These are phyloP conservation scores for Leucosporidium scottii DNA, from an alignment of 768 basidiomycete species.

Conservation along the genomic window DNA sequence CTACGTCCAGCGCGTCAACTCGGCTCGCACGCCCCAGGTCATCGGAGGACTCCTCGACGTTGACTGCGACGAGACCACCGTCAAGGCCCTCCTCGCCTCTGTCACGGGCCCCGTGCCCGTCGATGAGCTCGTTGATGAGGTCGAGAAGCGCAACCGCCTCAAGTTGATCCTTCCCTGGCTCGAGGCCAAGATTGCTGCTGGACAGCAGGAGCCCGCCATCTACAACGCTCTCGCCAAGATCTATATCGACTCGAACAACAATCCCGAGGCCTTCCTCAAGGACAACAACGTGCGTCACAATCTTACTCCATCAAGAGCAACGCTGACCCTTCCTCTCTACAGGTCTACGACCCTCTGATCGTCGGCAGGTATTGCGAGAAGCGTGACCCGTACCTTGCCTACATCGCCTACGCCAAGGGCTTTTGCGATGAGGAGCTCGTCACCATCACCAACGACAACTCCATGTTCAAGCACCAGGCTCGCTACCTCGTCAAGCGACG, in stretches of 20 bases:
- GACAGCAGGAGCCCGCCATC: slow-evolving; percentile 84
- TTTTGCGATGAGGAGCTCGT: slow-evolving; percentile 98
- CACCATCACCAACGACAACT: slow-evolving; percentile 93
- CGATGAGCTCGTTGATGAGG: slow-evolving; percentile 94
- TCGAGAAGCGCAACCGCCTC: slow-evolving; percentile 88
- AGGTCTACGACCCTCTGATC: slow-evolving; percentile 93
- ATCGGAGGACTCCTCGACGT: slow-evolving; percentile 94
- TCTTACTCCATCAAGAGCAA: not conserved
- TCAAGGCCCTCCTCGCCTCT: slow-evolving; percentile 87
- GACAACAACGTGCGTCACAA: slow-evolving; percentile 81
- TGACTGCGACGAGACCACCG: slow-evolving; percentile 91
- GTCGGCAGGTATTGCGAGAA: slow-evolving; percentile 99
- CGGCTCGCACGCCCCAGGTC: slow-evolving; percentile 92
- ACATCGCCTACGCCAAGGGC: slow-evolving; percentile 98
- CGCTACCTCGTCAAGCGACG: slow-evolving; percentile 96
- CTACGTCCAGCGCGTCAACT: slow-evolving; percentile 98
- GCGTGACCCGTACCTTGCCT: slow-evolving; percentile 94
- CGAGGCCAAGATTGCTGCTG: slow-evolving; percentile 84
- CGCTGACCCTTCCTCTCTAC: slow-evolving; percentile 6
- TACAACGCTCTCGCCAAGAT: slow-evolving; percentile 99
- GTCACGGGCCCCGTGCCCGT: slow-evolving; percentile 97
- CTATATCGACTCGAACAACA: slow-evolving; percentile 96
- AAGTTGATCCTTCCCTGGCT: slow-evolving; percentile 98
- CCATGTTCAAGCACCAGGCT: slow-evolving; percentile 99
- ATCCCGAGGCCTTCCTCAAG: slow-evolving; percentile 94